Evolutionary conservation across 192 early-diverging fungal species (phyloP).

Genomic region (Thoreauomyces humboldtii): DNA sequence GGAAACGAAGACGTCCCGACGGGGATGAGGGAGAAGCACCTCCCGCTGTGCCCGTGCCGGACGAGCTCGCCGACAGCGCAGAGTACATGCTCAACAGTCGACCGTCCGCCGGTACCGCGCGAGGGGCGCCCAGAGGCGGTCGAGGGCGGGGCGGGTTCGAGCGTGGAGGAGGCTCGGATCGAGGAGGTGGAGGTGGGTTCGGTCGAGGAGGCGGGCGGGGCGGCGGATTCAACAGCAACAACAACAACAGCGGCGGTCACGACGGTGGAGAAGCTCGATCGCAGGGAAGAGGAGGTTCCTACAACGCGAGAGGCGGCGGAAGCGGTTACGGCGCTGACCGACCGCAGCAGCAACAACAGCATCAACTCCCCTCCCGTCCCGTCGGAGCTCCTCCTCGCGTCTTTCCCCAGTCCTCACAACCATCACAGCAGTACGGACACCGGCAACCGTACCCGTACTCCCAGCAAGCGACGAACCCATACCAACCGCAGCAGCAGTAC

Average conservation of each 20-base stretch:
- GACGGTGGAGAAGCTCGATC: neutral
- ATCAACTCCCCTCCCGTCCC: neutral
- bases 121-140: slow-evolving; percentile 2
- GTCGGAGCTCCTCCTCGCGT: neutral
- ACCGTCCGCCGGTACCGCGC: neutral
- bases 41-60: neutral
- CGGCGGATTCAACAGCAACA: neutral
- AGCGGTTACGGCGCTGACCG: neutral
- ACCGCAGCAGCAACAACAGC: neutral
- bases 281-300: neutral
- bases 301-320: neutral
- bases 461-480: neutral
- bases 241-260: slow-evolving; percentile 3
- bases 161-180: slow-evolving; percentile 13
- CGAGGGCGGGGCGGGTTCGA: slow-evolving; percentile 11
- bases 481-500: slow-evolving; percentile 4
- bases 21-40: slow-evolving; percentile 1
- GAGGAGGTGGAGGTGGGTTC: slow-evolving; percentile 6
- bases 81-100: neutral
- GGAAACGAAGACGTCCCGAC: slow-evolving; percentile 12
- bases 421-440: neutral
- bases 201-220: neutral
- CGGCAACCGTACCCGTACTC: neutral
- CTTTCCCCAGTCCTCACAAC: too few species aligned
- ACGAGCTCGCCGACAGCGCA: neutral